These are phyloP conservation scores for Chenopodium suecicum DNA, from an alignment of 148 eudicot species.

Conservation along the genomic window DNA sequence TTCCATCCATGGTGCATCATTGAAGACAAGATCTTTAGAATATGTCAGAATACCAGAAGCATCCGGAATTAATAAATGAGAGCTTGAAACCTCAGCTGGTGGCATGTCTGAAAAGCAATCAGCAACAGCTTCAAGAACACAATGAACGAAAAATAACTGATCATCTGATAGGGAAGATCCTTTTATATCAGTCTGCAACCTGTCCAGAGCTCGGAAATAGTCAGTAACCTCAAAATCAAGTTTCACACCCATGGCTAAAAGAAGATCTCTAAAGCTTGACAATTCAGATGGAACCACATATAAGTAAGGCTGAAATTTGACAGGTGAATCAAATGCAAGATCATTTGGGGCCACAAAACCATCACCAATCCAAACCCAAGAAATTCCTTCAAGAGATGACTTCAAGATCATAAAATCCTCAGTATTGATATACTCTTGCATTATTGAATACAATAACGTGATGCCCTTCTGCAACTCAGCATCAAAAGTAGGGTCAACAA, in stretches of 20 bases:
- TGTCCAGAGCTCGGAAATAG: constrained; percentile 62
- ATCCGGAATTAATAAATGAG: constrained; percentile 67
- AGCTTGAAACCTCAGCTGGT: constrained; percentile 47
- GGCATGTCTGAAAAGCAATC: constrained; percentile 59
- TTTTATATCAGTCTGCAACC: constrained; percentile 62
- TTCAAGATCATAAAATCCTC: constrained; percentile 49
- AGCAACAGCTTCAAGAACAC: constrained; percentile 91
- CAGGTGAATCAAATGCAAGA: constrained; percentile 97
- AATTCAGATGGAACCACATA: constrained; percentile 95
- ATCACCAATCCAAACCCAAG: constrained; percentile 98
- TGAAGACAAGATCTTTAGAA: constrained; percentile 79
- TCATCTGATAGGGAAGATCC: constrained; percentile 64
- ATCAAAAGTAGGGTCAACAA: constrained; percentile 46
- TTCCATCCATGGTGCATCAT: constrained; percentile 99
- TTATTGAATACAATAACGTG: constrained; percentile 53
- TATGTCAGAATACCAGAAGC: constrained; percentile 55
- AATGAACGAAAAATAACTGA: constrained; percentile 75
- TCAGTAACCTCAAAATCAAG: constrained; percentile 77
- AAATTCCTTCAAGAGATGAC: constrained; percentile 66
- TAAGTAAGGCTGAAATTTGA: constrained; percentile 88
- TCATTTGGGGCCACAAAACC: constrained; percentile 76
- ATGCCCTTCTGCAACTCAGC: constrained; percentile 67
- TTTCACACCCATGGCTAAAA: constrained; percentile 79
- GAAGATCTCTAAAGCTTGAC: constrained; percentile 72
- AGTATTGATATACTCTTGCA: constrained; percentile 61